phyloP scores from a whole-genome alignment of 495 filamentous ascomycete species.

The Penicillium arizonense region DNA sequence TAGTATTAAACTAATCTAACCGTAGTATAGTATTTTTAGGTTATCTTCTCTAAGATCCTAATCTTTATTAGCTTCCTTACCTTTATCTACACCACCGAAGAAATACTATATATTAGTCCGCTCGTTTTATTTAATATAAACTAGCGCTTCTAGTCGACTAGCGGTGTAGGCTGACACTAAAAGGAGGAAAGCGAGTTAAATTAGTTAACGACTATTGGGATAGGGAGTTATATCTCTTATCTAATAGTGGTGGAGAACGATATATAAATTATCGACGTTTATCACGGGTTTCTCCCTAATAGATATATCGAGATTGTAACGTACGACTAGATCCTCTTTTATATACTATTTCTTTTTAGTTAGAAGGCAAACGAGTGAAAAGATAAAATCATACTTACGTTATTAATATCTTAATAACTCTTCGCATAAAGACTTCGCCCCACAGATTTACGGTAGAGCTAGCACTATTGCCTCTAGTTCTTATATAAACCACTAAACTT shows the following conservation, averaged over 20 bases:
- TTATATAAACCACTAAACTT: slow-evolving; percentile 9
- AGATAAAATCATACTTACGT: neutral
- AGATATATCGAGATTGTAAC: slow-evolving; percentile 13
- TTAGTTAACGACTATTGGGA: slow-evolving; percentile 9
- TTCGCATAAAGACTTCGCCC: slow-evolving; percentile 11
- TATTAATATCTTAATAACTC: slow-evolving; percentile 1
- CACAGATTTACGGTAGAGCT: slow-evolving; percentile 13
- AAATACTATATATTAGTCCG: slow-evolving; percentile 4
- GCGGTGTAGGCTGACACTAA: slow-evolving; percentile 10
- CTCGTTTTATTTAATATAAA: slow-evolving; percentile 5
- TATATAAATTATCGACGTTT: slow-evolving; percentile 15
- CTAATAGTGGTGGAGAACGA: slow-evolving; percentile 13
- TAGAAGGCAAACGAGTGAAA: neutral
- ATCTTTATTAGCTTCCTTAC: neutral
- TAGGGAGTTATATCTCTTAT: slow-evolving; percentile 8
- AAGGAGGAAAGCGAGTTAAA: slow-evolving; percentile 13
- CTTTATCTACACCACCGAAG: neutral
- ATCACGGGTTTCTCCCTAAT: slow-evolving; percentile 14
- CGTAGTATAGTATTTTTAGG: slow-evolving; percentile 15
- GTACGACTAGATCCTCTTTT: slow-evolving; percentile 7
- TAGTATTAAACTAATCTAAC: slow-evolving; percentile 12
- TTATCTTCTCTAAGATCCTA: slow-evolving; percentile 5
- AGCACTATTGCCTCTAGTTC: slow-evolving; percentile 8
- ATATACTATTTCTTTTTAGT: slow-evolving; percentile 9
- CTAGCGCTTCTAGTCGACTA: slow-evolving; percentile 10